These are phyloP conservation scores for Aureobasidium lini DNA, from an alignment of 2,329 filamentous ascomycete species.

Conservation along the genomic window DNA sequence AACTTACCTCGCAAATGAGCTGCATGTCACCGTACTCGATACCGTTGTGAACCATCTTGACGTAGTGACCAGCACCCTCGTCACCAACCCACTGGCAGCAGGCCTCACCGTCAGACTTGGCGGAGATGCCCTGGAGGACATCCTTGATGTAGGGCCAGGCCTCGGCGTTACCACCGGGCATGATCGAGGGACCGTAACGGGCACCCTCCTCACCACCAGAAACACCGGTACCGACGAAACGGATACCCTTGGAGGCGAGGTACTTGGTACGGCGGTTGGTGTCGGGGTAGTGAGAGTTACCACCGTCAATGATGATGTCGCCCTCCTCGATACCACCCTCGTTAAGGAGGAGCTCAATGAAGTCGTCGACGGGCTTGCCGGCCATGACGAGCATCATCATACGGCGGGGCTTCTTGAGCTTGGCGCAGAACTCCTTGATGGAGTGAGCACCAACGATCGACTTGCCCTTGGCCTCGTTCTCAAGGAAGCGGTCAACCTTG, in stretches of 20 bases:
- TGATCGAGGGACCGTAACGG: conserved; percentile 91
- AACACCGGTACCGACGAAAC: conserved; percentile 94
- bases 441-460: conserved; percentile 88
- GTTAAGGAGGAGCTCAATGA: conserved; percentile 84
- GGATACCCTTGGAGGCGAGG: conserved; percentile 77
- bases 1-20: conserved; percentile 88
- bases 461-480: conserved; percentile 59
- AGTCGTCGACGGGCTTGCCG: conserved; percentile 94
- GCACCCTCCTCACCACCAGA: conserved; percentile 99
- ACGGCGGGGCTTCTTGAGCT: conserved; percentile 94
- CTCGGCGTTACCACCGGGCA: conserved; percentile 98
- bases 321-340: conserved; percentile 64
- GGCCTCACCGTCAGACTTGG: conserved; percentile 93
- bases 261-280: conserved; percentile 95
- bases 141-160: conserved; percentile 99
- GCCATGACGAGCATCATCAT: conserved; percentile 99
- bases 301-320: conserved; percentile 99
- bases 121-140: conserved; percentile 94
- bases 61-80: conserved; percentile 98
- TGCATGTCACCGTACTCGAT: conserved; percentile 99
- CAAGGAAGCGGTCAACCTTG: conserved; percentile 73
- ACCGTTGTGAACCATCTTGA: conserved; percentile 99
- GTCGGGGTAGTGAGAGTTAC: conserved; percentile 98
- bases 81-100: conserved; percentile 99
- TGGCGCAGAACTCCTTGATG: conserved; percentile 87